Conservation (phyloP, 495 filamentous ascomycete species). For the Durotheca rogersii region DNA sequence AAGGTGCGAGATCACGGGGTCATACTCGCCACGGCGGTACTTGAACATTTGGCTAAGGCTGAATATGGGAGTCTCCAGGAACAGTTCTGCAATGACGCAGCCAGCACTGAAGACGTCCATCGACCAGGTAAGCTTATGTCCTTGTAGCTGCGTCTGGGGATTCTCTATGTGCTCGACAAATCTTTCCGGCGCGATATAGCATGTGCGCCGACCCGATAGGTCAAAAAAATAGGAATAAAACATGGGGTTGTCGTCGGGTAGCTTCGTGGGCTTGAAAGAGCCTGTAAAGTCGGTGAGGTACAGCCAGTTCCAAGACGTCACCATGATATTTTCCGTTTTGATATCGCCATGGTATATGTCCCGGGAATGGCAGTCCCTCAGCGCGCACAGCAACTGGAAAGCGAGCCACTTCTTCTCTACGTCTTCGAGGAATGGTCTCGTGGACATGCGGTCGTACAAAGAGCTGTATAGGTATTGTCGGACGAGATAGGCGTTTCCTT, state of each 20-base stretch:
- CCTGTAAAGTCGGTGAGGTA: conserved; percentile 96
- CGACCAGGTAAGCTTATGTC: conserved; percentile 64
- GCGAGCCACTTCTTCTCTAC: conserved; percentile 99
- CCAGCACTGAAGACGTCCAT: conserved; percentile 99
- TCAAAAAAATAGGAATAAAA: conserved; percentile 99
- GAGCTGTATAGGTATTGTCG: conserved; percentile 95
- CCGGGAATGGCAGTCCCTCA: conserved; percentile 89
- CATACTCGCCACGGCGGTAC: conserved; percentile 89
- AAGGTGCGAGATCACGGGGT: conserved; percentile 75
- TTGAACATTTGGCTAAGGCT: conserved; percentile 90
- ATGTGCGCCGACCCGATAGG: conserved; percentile 86
- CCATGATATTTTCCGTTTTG: conserved; percentile 93
- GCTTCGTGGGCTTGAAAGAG: conserved; percentile 89
- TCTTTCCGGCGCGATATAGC: conserved; percentile 92
- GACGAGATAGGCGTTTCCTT: conserved; percentile 89
- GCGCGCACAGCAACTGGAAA: conserved; percentile 89
- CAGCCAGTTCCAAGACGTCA: conserved; percentile 99
- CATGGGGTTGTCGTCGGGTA: conserved; percentile 95
- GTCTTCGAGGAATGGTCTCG: conserved; percentile 93
- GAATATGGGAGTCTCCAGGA: conserved; percentile 94
- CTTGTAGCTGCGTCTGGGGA: conserved; percentile 53
- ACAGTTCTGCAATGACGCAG: conserved; percentile 96
- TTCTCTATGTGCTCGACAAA: conserved; percentile 66
- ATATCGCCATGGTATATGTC: conserved; percentile 97
- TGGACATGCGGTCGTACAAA: conserved; percentile 94